Percentiles rank a stretch among this genome's conserved stretches.
Evolutionary conservation across 2,329 filamentous ascomycete species (phyloP).

Genomic region (Nigrospora sphaerica): DNA sequence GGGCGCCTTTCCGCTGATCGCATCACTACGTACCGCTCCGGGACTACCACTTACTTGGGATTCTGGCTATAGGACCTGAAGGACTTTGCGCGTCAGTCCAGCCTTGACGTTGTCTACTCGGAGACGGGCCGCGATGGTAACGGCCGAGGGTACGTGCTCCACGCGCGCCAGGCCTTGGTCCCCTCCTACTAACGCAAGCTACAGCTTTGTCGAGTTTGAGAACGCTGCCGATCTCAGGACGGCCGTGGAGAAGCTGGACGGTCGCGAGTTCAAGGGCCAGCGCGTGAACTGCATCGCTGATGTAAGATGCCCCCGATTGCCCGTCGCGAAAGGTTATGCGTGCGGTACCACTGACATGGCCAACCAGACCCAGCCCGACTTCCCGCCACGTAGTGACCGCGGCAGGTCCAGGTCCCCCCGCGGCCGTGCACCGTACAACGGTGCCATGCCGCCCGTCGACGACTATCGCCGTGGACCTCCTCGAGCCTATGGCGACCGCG

Average conservation of each 20-base stretch:
- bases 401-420: slow-evolving; percentile 75
- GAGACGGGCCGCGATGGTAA: slow-evolving; percentile 90
- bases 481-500: slow-evolving; percentile 27
- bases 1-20: slow-evolving; percentile 13
- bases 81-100: slow-evolving; percentile 96
- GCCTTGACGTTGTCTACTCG: slow-evolving; percentile 95
- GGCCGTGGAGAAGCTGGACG: slow-evolving; percentile 91
- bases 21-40: slow-evolving; percentile 32
- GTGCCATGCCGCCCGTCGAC: slow-evolving; percentile 37
- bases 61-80: slow-evolving; percentile 91
- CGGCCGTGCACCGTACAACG: slow-evolving; percentile 52
- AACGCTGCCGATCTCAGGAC: slow-evolving; percentile 81
- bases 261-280: slow-evolving; percentile 85
- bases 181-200: slow-evolving; percentile 3
- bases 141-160: slow-evolving; percentile 71
- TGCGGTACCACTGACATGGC: background rate
- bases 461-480: slow-evolving; percentile 65
- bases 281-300: slow-evolving; percentile 81
- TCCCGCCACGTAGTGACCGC: slow-evolving; percentile 59
- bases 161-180: background rate
- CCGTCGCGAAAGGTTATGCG: background rate
- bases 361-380: slow-evolving; percentile 68
- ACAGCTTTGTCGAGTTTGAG: slow-evolving; percentile 95
- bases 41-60: slow-evolving; percentile 73
- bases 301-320: slow-evolving; percentile 46